Percentiles rank a stretch among this genome's conserved stretches.
These are phyloP conservation scores for Grammothele lineata DNA, from an alignment of 768 basidiomycete species.

Conservation along the genomic window DNA sequence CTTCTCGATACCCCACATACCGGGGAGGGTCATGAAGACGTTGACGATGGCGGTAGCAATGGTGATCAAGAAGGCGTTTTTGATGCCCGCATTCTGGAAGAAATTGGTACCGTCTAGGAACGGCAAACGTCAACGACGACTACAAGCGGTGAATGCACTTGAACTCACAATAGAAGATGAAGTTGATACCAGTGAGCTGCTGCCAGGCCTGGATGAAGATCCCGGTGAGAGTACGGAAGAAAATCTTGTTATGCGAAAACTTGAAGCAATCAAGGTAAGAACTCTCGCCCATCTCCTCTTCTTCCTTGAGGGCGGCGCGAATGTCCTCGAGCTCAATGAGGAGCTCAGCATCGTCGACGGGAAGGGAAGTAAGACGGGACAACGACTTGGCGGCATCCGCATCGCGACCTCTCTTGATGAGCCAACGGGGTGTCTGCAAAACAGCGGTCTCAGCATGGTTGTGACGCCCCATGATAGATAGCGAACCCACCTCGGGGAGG, in stretches of 20 bases:
- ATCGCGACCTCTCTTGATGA: constrained; percentile 60
- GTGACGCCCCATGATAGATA: not conserved
- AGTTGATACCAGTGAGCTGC: constrained; percentile 77
- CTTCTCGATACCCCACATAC: constrained; percentile 73
- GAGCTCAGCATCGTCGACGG: constrained; percentile 44
- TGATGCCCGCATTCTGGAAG: constrained; percentile 37
- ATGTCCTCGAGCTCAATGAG: constrained; percentile 49
- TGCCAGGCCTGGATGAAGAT: constrained; percentile 72
- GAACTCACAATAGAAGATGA: constrained; percentile 42
- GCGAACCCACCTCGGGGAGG: constrained; percentile 47
- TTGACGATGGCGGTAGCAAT: constrained; percentile 72
- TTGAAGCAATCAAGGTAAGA: constrained; percentile 62
- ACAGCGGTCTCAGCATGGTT: not conserved
- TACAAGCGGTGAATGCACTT: no score
- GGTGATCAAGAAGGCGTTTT: constrained; percentile 45
- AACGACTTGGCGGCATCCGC: constrained; percentile 53
- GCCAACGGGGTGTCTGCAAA: constrained; percentile 63
- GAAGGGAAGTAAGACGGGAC: constrained; percentile 52
- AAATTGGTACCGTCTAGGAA: constrained; percentile 38
- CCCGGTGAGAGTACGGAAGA: constrained; percentile 70
- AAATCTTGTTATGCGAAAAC: constrained; percentile 46
- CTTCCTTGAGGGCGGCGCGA: constrained; percentile 53
- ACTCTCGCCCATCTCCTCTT: constrained; percentile 51
- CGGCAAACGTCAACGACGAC: no score
- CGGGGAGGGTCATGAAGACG: constrained; percentile 68